Evolutionary conservation across 148 eudicot species (phyloP).

Genomic region (Cornus controversa): DNA sequence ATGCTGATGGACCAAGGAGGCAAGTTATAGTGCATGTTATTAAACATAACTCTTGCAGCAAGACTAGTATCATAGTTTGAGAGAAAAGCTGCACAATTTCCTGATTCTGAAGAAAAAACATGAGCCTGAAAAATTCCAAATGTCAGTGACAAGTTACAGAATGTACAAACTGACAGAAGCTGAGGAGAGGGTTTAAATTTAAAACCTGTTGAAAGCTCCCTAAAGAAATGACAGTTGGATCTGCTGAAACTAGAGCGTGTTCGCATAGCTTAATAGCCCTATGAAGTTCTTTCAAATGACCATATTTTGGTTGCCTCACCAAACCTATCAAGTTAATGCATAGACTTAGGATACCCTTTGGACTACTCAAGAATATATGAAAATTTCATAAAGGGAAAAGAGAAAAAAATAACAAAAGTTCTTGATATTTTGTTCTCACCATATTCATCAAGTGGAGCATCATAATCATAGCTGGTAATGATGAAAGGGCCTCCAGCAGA

Average conservation of each 20-base stretch:
- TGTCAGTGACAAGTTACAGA: not conserved
- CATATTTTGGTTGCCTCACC: conserved; percentile 79
- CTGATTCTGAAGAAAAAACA: conserved; percentile 65
- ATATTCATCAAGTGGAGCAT: conserved; percentile 94
- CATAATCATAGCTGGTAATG: conserved; percentile 92
- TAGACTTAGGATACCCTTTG: too few species aligned
- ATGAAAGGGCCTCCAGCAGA: conserved; percentile 94
- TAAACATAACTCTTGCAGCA: conserved; percentile 64
- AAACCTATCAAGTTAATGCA: conserved; percentile 46
- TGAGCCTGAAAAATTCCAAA: conserved; percentile 56
- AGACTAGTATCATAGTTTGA: conserved; percentile 66
- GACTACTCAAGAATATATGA: too few species aligned
- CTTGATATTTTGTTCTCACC: conserved; percentile 41
- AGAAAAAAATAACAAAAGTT: too few species aligned
- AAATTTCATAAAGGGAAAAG: too few species aligned
- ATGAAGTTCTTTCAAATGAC: conserved; percentile 79
- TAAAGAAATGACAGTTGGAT: conserved; percentile 65
- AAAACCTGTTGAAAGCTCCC: conserved; percentile 77
- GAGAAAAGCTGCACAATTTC: conserved; percentile 88
- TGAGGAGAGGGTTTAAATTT: not conserved
- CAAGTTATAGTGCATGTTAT: conserved; percentile 74
- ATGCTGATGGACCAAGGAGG: conserved; percentile 99
- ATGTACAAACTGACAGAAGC: not conserved
- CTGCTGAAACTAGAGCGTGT: conserved; percentile 69
- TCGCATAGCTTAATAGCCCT: conserved; percentile 76